Conservation (phyloP, 83 land plant genomes). For the Larix sibirica region DNA sequence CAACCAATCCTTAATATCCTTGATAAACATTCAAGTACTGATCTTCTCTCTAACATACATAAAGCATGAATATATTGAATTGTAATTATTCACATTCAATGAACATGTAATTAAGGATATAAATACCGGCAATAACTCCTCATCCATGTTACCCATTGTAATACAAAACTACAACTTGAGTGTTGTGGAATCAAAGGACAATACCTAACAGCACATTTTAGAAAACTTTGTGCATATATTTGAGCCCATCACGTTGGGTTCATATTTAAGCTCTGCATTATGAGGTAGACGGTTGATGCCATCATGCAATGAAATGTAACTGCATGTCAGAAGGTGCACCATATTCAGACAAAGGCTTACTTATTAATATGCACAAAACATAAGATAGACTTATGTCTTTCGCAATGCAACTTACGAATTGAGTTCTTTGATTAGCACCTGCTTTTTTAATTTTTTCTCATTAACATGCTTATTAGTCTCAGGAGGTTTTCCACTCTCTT, state of each 20-base stretch:
- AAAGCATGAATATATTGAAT: background rate
- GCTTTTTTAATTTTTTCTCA: no score
- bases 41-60: background rate
- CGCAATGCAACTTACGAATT: constrained; percentile 93
- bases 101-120: background rate
- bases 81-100: background rate
- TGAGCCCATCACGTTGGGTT: background rate
- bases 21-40: background rate
- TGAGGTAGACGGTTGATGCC: background rate
- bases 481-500: no score
- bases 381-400: constrained; percentile 79
- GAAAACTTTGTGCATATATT: background rate
- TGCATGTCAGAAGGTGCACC: background rate
- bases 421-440: constrained; percentile 86
- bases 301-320: background rate
- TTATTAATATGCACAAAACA: background rate
- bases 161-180: background rate
- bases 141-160: background rate
- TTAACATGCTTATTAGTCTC: no score
- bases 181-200: background rate
- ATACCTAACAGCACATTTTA: background rate
- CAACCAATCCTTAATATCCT: background rate
- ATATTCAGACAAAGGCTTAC: background rate
- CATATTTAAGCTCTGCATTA: background rate
- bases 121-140: background rate